Percentiles rank a stretch among this genome's conserved stretches.
These are phyloP conservation scores for Plectosphaerella plurivora DNA, from an alignment of 2,329 filamentous ascomycete species.

Conservation along the genomic window DNA sequence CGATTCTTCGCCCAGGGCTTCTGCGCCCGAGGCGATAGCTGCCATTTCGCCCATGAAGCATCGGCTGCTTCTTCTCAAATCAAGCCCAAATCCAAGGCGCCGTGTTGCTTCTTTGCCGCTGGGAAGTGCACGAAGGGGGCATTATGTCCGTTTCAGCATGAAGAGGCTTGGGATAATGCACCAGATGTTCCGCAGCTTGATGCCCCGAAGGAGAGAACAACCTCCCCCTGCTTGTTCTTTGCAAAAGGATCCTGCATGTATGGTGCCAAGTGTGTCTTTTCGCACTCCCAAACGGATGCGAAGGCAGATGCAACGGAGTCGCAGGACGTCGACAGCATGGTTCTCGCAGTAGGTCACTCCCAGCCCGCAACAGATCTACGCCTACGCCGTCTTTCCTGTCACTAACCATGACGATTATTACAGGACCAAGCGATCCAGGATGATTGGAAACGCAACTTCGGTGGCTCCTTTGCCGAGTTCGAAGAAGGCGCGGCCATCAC, in stretches of 20 bases:
- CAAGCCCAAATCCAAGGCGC: neutral
- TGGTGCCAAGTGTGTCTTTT: too few relatives aligned
- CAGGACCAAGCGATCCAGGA: neutral
- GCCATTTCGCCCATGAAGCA: neutral
- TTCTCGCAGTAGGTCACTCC: neutral
- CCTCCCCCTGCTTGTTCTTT: too few relatives aligned
- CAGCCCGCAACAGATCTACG: neutral
- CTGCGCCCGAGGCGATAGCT: neutral
- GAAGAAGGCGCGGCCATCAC: slow-evolving; percentile 19
- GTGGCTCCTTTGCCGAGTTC: neutral
- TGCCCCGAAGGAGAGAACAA: too few relatives aligned
- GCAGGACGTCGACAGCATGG: neutral
- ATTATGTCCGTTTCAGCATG: neutral
- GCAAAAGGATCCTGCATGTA: too few relatives aligned
- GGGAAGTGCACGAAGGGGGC: neutral
- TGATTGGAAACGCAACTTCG: neutral
- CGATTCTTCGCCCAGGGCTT: neutral
- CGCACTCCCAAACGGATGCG: too few relatives aligned
- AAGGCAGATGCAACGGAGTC: too few relatives aligned
- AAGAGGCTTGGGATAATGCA: neutral
- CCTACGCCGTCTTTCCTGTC: neutral
- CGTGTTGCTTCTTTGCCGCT: neutral
- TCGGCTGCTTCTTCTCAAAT: neutral
- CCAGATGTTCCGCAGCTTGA: neutral
- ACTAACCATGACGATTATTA: neutral